Evolutionary conservation across 441 rosid genomes (phyloP).

Genomic region (Lagerstroemia fauriei): DNA sequence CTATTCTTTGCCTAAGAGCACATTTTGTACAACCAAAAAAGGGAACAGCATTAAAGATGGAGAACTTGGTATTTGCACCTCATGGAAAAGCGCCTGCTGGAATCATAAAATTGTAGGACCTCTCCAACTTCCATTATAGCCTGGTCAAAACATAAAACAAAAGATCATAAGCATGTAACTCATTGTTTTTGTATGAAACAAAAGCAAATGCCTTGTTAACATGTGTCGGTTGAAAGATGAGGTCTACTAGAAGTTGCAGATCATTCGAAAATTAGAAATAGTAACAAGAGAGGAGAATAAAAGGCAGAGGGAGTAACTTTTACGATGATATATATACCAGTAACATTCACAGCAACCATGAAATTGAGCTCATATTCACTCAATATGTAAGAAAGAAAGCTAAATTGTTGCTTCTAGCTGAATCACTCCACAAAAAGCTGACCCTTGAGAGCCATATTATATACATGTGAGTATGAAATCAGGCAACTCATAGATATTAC

Average conservation of each 20-base stretch:
- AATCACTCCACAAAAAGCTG: slow-evolving; percentile 67
- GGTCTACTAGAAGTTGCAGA: slow-evolving; percentile 68
- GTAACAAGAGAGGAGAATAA: slow-evolving; percentile 7
- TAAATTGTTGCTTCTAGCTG: slow-evolving; percentile 59
- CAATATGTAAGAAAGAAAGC: slow-evolving; percentile 76
- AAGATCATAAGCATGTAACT: background rate
- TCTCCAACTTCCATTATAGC: slow-evolving; percentile 83
- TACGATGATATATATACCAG: slow-evolving; percentile 46
- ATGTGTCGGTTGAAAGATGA: background rate
- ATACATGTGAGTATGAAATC: background rate
- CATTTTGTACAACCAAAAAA: background rate
- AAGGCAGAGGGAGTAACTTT: background rate
- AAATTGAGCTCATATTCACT: slow-evolving; percentile 82
- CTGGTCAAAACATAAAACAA: slow-evolving; percentile 33
- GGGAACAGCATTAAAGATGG: background rate
- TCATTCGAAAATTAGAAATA: slow-evolving; percentile 1
- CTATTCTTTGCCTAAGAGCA: background rate
- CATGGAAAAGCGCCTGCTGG: slow-evolving; percentile 60
- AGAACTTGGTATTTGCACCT: slow-evolving; percentile 40
- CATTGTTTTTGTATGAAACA: background rate
- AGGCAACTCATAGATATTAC: no score
- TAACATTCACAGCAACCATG: slow-evolving; percentile 89
- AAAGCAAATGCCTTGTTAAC: background rate
- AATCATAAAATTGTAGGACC: slow-evolving; percentile 80
- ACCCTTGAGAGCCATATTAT: slow-evolving; percentile 54